Base-by-base conservation (phyloP, 257 asterid genomes). In the Solanum habrochaites region DNA sequence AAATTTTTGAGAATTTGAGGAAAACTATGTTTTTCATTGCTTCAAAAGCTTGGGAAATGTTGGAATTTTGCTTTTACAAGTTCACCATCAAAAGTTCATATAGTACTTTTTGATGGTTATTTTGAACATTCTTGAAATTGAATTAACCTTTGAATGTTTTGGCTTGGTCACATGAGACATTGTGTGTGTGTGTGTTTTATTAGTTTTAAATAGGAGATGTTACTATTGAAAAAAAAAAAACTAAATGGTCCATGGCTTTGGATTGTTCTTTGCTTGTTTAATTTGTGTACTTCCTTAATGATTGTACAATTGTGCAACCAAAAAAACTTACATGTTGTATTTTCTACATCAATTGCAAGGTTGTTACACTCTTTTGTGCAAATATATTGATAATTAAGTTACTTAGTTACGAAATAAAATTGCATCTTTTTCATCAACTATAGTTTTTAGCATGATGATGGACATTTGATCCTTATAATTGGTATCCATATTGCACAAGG, bases 391-490 rank as follows among this genome's bases (percentile, higher is more conserved):
- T 39, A 39, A 7, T 6, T 39, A 39, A 39, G 9, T 39, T 6
- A 9, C 1, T 37, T 39, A 39, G 40, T 39, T 39, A 39, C 1
- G 40, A 39, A 45, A 45, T 45, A 45, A 45, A 45, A 15, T 40
- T 13, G 56, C 3, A 47, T 4, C 1, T 47, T 13, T 47, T 47
- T 3, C 2, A 4, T 47, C 20, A 14, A 47, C 0, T 47, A 47
- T 14, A 4, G 0, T 12, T 47, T 47, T 47, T 47, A 47, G 56
- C 6, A 12, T 47, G 0, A 13, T 47, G 0, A 2, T 47, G 14
- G 14, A 14, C 0, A 47, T 47, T 47, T 4, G 0, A 47, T 47
- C 0, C 6, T 4, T 13, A 47, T 5, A 47, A 47, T 6, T 47
- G 7, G 0, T 47, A 47, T 13, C 2, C 2, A 47, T 47, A 1